Conservation (phyloP, 805 yeast genomes). For the Metahyphopichia silvanorum region DNA sequence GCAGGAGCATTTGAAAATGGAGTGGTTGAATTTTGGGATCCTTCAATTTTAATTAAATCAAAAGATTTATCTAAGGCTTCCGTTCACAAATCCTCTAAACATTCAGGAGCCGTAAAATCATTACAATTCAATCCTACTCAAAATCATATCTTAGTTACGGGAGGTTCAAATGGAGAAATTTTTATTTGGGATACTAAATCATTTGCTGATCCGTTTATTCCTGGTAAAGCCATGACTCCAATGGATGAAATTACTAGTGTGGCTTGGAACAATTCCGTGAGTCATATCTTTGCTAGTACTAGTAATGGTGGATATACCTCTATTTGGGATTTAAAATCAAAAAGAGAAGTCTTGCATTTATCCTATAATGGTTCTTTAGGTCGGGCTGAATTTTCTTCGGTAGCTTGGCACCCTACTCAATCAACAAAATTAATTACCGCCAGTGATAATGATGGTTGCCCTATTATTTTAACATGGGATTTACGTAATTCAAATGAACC, state of each 20-base stretch:
- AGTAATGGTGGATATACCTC: slow-evolving; percentile 84
- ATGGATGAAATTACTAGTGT: slow-evolving; percentile 77
- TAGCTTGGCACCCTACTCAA: slow-evolving; percentile 93
- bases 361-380: slow-evolving; percentile 55
- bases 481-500: slow-evolving; percentile 93
- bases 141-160: slow-evolving; percentile 72
- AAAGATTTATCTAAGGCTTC: slow-evolving; percentile 40
- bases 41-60: slow-evolving; percentile 43
- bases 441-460: slow-evolving; percentile 73
- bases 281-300: slow-evolving; percentile 88
- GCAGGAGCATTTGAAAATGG: slow-evolving; percentile 94
- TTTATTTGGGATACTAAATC: slow-evolving; percentile 84
- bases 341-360: slow-evolving; percentile 84
- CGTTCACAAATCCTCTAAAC: slow-evolving; percentile 52
- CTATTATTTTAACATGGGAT: slow-evolving; percentile 89
- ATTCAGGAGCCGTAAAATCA: slow-evolving; percentile 66
- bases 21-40: slow-evolving; percentile 73
- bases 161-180: slow-evolving; percentile 86
- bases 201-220: slow-evolving; percentile 52
- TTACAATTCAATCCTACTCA: slow-evolving; percentile 78
- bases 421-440: slow-evolving; percentile 88
- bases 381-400: slow-evolving; percentile 71
- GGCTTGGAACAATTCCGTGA: slow-evolving; percentile 82
- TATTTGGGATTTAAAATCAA: slow-evolving; percentile 89
- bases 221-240: slow-evolving; percentile 79